Conservation (phyloP, 306 rosid species). For the Macrotyloma uniflorum region DNA sequence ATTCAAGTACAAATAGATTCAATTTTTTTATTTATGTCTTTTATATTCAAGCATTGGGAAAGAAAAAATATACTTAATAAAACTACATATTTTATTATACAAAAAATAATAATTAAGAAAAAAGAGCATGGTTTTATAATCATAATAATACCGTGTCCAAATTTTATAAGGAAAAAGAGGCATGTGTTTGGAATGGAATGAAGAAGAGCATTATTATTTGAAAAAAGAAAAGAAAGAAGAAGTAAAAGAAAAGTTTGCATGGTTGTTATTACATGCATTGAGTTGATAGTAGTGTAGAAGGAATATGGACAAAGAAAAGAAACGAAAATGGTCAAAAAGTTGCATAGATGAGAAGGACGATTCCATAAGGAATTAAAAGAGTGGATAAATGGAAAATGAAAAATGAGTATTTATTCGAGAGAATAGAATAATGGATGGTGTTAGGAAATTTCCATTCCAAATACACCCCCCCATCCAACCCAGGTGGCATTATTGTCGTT, state of each 20-base stretch:
- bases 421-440: neutral
- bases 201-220: too few species aligned
- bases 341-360: conserved; percentile 27
- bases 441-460: neutral
- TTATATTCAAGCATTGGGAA: too few species aligned
- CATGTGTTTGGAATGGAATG: too few species aligned
- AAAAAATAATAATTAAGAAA: too few species aligned
- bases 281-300: neutral
- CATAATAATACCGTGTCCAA: too few species aligned
- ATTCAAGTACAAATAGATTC: too few species aligned
- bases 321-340: conserved; percentile 35
- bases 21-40: too few species aligned
- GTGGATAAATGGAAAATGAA: neutral
- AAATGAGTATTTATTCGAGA: neutral
- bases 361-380: neutral
- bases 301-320: neutral
- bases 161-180: too few species aligned
- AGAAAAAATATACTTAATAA: too few species aligned
- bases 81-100: too few species aligned
- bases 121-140: too few species aligned
- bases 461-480: neutral
- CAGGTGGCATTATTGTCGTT: conserved; percentile 31
- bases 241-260: conserved; percentile 38
- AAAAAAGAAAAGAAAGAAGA: neutral
- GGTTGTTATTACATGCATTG: neutral